Evolutionary conservation across 768 basidiomycete genomes (phyloP), one percentile per base, ranked within the genome.

Genomic region (Rhodocollybia butyracea): DNA sequence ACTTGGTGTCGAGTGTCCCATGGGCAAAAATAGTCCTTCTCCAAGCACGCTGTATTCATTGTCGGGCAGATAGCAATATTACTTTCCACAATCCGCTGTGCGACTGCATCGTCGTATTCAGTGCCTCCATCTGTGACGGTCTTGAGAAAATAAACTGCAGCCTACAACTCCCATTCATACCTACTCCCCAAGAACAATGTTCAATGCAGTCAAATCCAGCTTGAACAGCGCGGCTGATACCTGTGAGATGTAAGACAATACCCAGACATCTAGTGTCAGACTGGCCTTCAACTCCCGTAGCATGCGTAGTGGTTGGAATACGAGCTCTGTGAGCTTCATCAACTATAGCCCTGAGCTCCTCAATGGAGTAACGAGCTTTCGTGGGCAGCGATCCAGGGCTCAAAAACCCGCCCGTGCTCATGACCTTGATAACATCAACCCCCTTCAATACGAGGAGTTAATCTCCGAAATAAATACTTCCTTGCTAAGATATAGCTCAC

Each of bases 241-340:
- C n/a, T n/a, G n/a, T n/a, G n/a, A n/a, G n/a, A n/a, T n/a, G n/a
- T n/a, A n/a, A n/a, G n/a, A n/a, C n/a, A n/a, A n/a, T n/a, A n/a
- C n/a, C n/a, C n/a, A n/a, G n/a, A n/a, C n/a, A n/a, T n/a, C n/a
- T n/a, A n/a, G n/a, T n/a, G n/a, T n/a, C n/a, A n/a, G n/a, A n/a
- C n/a, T n/a, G n/a, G 19, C 51, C 51, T 29, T 53, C 51, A 13
- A 53, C 34, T 8, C 51, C 51, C 15, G 51, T 53, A 29, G 51
- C 51, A 40, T 53, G 51, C 15, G 51, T 53, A 27, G 51, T 53
- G n/a, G 41, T 38, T 22, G 51, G 51, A 22, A 53, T 53, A n/a
- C 51, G 36, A 42, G 31, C 21, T 17, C 36, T 38, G n/a, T 53
- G 51, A 22, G 51, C 51, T 41, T 53, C 51, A 13, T 22, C 24